Conservation (phyloP, 164 flowering plant genomes). For the Amborella trichopoda region DNA sequence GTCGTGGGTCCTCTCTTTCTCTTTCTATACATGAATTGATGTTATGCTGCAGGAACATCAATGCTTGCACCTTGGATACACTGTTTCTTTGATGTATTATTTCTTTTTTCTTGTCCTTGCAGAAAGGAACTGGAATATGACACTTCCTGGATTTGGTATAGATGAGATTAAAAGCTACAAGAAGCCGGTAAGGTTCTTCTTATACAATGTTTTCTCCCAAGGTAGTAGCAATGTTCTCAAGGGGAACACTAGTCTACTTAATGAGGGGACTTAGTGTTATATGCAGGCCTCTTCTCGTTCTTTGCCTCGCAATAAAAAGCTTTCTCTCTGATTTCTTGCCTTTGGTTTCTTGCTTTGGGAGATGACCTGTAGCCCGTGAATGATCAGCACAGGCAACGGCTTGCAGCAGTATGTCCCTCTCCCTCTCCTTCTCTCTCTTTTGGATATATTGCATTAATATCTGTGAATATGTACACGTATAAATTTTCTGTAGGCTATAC, state of each 20-base stretch:
- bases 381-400: conserved; percentile 74
- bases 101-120: conserved; percentile 10
- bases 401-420: conserved; percentile 45
- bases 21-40: too few relatives aligned
- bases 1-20: too few relatives aligned
- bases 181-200: conserved; percentile 46
- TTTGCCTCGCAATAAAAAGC: background rate
- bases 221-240: background rate
- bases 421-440: background rate
- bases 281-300: conserved; percentile 1
- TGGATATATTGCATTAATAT: background rate
- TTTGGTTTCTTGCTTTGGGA: conserved; percentile 6
- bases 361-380: conserved; percentile 33
- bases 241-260: background rate
- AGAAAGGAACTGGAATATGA: conserved; percentile 93
- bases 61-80: background rate
- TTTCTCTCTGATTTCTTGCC: conserved; percentile 1
- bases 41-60: too few relatives aligned
- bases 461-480: background rate
- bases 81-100: background rate
- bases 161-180: conserved; percentile 81
- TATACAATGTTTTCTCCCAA: background rate
- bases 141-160: conserved; percentile 83
- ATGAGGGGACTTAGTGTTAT: background rate
- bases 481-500: background rate